A percentile compares a stretch with the other conserved stretches of the same genome.
Evolutionary conservation across 345 rosid species (phyloP).

Genomic region (Populus tremula): DNA sequence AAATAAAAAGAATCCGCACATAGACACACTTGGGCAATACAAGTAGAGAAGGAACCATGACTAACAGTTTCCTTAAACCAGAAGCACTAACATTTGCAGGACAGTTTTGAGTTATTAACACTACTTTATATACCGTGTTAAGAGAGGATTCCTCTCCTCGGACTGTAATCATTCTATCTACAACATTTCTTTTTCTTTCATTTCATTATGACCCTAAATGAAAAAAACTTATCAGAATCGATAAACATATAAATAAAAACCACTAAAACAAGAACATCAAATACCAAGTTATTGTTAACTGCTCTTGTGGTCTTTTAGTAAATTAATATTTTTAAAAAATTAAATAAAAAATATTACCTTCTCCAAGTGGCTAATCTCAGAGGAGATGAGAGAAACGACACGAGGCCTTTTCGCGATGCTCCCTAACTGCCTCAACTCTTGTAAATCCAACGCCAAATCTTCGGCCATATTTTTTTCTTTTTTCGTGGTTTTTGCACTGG

Average conservation of each 20-base stretch:
- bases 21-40: neutral
- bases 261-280: neutral
- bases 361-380: slow-evolving; percentile 65
- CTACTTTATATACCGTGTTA: no score
- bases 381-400: slow-evolving; percentile 51
- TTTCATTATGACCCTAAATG: no score
- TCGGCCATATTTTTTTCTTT: slow-evolving; percentile 52
- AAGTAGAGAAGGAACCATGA: neutral
- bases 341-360: slow-evolving; percentile 41
- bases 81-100: neutral
- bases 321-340: no score
- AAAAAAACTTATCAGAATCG: neutral
- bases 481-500: no score
- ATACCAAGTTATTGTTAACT: no score
- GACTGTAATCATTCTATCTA: no score
- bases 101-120: neutral
- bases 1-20: neutral
- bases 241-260: neutral
- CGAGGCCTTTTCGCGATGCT: slow-evolving; percentile 76
- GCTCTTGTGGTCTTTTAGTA: no score
- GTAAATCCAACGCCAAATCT: slow-evolving; percentile 59
- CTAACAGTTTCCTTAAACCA: neutral
- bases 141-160: no score
- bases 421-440: slow-evolving; percentile 69
- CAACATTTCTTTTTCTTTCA: no score